These are phyloP conservation scores for Fusarium longipes DNA, from an alignment of 2,329 filamentous ascomycete genomes.

Conservation along the genomic window DNA sequence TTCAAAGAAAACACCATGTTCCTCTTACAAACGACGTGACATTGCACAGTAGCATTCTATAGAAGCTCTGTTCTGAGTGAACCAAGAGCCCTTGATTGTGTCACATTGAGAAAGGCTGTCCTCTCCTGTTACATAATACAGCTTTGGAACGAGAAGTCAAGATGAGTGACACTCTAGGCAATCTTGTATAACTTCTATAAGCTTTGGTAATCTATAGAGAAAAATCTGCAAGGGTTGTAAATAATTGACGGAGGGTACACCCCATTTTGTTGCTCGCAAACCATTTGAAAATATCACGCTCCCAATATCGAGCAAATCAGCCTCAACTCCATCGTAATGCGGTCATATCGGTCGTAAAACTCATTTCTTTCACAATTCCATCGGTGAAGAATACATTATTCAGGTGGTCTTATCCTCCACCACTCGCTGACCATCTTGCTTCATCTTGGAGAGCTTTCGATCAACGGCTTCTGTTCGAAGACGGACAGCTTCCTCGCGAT, in stretches of 20 bases:
- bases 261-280: conserved; percentile 21
- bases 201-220: not conserved
- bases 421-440: conserved; percentile 66
- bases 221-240: not conserved
- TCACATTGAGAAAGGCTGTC: not conserved
- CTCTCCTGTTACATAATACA: not conserved
- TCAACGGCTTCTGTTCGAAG: conserved; percentile 65
- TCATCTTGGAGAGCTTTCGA: conserved; percentile 65
- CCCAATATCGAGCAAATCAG: conserved; percentile 35
- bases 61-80: not conserved
- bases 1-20: conserved; percentile 19
- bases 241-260: not conserved
- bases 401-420: conserved; percentile 56
- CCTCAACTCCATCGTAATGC: conserved; percentile 44
- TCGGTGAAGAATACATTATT: conserved; percentile 1
- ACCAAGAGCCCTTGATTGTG: not conserved
- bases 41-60: conserved; percentile 22
- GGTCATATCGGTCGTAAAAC: conserved; percentile 43
- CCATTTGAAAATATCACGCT: conserved; percentile 27
- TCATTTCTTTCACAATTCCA: conserved; percentile 13
- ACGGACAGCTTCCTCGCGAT: conserved; percentile 65
- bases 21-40: conserved; percentile 21
- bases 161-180: not conserved
- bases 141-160: not conserved
- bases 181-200: not conserved